phyloP scores from a whole-genome alignment of 2,329 filamentous ascomycete genomes.

The Dactylella cylindrospora region DNA sequence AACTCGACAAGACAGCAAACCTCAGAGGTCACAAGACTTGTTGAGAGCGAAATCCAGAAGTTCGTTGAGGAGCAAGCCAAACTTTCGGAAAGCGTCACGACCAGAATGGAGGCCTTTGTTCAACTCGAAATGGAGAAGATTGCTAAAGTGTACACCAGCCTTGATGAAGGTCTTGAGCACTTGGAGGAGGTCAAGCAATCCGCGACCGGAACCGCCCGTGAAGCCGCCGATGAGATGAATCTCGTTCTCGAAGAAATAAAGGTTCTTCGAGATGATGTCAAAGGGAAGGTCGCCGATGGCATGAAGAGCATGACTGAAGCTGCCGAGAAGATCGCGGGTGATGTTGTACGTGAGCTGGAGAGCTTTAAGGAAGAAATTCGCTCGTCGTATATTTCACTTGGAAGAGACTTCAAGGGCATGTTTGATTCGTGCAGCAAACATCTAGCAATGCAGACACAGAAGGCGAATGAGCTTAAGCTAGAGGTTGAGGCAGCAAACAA shows the following conservation, averaged over 20 bases:
- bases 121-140: slow-evolving; percentile 72
- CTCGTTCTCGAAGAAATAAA: slow-evolving; percentile 89
- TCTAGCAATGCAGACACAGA: slow-evolving; percentile 72
- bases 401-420: slow-evolving; percentile 79
- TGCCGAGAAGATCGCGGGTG: slow-evolving; percentile 83
- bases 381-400: slow-evolving; percentile 77
- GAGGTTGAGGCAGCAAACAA: slow-evolving; percentile 72
- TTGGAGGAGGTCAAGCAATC: slow-evolving; percentile 71
- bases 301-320: slow-evolving; percentile 79
- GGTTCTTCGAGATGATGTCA: slow-evolving; percentile 82
- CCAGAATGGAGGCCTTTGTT: slow-evolving; percentile 76
- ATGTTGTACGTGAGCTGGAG: slow-evolving; percentile 81
- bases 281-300: slow-evolving; percentile 79
- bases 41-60: slow-evolving; percentile 72
- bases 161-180: slow-evolving; percentile 68
- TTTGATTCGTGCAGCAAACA: slow-evolving; percentile 80
- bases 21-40: slow-evolving; percentile 70
- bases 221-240: slow-evolving; percentile 71
- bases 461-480: slow-evolving; percentile 70
- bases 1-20: slow-evolving; percentile 73
- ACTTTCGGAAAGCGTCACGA: slow-evolving; percentile 67
- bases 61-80: slow-evolving; percentile 69
- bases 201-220: slow-evolving; percentile 53
- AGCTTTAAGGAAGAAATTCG: slow-evolving; percentile 82
- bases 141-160: slow-evolving; percentile 55